These are phyloP conservation scores for Fusarium annulatum DNA, from an alignment of 2,329 filamentous ascomycete genomes.

Conservation along the genomic window DNA sequence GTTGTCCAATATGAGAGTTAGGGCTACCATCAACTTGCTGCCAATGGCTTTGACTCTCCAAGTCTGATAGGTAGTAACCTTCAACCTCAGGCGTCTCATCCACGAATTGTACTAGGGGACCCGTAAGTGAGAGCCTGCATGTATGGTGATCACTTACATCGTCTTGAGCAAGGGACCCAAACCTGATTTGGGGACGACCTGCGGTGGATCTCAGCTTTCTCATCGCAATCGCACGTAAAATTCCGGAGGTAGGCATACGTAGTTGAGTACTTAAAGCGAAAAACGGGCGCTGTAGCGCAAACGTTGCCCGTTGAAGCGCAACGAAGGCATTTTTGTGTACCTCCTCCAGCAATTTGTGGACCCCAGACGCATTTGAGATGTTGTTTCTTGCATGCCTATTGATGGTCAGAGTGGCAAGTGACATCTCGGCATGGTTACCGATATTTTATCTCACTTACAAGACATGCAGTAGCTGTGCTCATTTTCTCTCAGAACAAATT, in stretches of 20 bases:
- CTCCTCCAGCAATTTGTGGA: neutral
- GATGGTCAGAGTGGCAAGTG: neutral
- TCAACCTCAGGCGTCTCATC: slow-evolving; percentile 31
- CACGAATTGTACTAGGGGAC: slow-evolving; percentile 23
- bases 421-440: neutral
- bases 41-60: neutral
- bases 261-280: slow-evolving; percentile 12
- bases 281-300: slow-evolving; percentile 1
- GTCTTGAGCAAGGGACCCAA: slow-evolving; percentile 30
- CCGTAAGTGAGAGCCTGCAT: neutral
- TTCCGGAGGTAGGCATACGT: neutral
- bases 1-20: neutral
- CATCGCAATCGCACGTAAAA: neutral
- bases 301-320: slow-evolving; percentile 1
- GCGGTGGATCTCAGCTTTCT: neutral
- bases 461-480: neutral
- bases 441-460: neutral
- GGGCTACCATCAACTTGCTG: neutral
- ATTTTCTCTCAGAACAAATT: neutral
- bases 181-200: slow-evolving; percentile 6
- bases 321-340: neutral
- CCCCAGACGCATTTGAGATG: slow-evolving; percentile 17
- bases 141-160: neutral
- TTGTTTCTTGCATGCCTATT: neutral
- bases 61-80: slow-evolving; percentile 20